Evolutionary conservation across 371 early-diverging fungal genomes (phyloP).

Genomic region (Circinella umbellata): DNA sequence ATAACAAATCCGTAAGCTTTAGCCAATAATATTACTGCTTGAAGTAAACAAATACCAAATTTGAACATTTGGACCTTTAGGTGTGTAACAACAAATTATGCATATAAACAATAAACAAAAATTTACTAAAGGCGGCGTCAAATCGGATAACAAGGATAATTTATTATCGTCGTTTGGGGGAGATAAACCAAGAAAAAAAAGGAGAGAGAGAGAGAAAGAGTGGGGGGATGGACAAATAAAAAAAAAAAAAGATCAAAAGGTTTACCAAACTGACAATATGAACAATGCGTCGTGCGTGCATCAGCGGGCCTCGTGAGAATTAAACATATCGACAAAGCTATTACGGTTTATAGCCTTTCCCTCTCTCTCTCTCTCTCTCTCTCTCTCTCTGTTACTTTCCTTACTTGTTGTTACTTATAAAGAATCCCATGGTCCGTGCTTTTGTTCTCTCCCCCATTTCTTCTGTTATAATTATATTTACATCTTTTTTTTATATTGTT

Average conservation of each 20-base stretch:
- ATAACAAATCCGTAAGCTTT: too few species aligned
- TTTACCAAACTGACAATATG: neutral
- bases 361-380: too few species aligned
- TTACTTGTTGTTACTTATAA: neutral
- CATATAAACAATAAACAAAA: too few species aligned
- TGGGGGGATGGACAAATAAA: neutral
- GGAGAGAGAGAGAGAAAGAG: neutral
- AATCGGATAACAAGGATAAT: neutral
- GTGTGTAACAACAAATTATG: too few species aligned
- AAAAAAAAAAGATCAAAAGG: neutral
- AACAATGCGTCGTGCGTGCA: neutral
- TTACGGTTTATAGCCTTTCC: neutral
- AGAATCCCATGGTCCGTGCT: constrained; percentile 6
- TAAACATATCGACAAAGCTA: neutral
- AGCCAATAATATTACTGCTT: too few species aligned
- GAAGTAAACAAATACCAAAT: too few species aligned
- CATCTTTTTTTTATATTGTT: too few species aligned
- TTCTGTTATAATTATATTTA: neutral
- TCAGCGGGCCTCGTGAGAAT: neutral
- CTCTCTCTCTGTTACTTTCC: too few species aligned
- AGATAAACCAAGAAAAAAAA: neutral
- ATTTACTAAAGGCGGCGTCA: neutral
- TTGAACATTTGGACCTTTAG: too few species aligned
- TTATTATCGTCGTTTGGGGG: neutral
- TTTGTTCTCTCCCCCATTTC: neutral